phyloP scores from a whole-genome alignment of 2,329 filamentous ascomycete genomes.

The Penicillium brasilianum region DNA sequence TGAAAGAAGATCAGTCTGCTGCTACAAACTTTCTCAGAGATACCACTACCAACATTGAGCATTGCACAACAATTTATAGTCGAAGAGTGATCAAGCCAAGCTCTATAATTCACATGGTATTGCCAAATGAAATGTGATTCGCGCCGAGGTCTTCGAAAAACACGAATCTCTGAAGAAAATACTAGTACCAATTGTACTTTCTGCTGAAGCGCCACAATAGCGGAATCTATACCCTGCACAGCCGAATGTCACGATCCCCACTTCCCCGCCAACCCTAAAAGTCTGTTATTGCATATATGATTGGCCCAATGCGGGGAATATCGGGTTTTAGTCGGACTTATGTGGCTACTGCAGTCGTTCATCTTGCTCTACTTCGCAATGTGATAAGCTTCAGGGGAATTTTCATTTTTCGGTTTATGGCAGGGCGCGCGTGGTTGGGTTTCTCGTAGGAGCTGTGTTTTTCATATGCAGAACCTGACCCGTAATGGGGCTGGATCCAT shows the following conservation, averaged over 20 bases:
- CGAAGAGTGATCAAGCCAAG: background rate
- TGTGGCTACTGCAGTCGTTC: background rate
- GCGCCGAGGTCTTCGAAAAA: conserved; percentile 2
- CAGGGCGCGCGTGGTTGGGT: background rate
- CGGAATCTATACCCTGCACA: background rate
- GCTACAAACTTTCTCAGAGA: background rate
- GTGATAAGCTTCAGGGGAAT: background rate
- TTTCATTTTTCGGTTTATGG: background rate
- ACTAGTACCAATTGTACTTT: background rate
- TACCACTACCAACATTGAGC: background rate
- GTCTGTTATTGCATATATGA: background rate
- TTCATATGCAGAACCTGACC: too few relatives aligned
- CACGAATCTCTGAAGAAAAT: background rate
- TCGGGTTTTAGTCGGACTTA: background rate
- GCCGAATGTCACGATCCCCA: conserved; percentile 12
- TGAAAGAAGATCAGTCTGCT: background rate
- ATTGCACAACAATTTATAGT: background rate
- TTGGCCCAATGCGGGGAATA: background rate
- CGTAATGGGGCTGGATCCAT: too few relatives aligned
- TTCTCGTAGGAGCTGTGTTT: too few relatives aligned
- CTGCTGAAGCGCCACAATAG: conserved; percentile 7
- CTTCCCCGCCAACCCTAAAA: conserved; percentile 13
- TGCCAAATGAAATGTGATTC: background rate
- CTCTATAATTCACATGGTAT: conserved; percentile 3
- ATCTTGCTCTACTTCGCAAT: background rate